Evolutionary conservation across 192 early-diverging fungal genomes (phyloP), one percentile per base, ranked within the genome.

Genomic region (Pilaira anomala): DNA sequence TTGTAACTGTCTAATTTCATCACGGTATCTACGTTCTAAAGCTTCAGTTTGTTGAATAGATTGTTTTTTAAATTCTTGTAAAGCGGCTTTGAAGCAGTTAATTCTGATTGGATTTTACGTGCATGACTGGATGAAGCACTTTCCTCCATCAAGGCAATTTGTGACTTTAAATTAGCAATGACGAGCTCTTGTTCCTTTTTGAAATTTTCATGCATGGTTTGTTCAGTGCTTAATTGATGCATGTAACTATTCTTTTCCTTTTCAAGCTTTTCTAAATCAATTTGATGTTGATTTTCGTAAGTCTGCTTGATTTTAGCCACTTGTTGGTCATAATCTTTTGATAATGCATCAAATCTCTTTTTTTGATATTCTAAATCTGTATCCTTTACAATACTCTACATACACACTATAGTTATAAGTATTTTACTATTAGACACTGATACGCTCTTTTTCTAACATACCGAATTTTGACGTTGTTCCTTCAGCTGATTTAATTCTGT

Each of bases 1-100:
- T 29, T 63, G 67, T 25, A 54, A 7, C n/a, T 69, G 67, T 22
- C 61, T 46, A 33, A 69, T 69, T 57, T 69, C 60, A 48, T 63
- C 52, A 40, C 67, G 48, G 61, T 62, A 69, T 13, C 67, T 30
- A 18, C 60, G 59, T 14, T 69, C 67, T 33, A 69, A 26, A 19
- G 41, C 21, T 7, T 69, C 67, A 7, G 28, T 53, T 3, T 50
- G 36, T 6, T 63, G 60, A 14, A 48, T 33, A 18, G 60, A 30
- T 28, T 53, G 44, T 30, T 28, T 12, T 16, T 56, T 56, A 9
- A 54, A 42, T 25, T 62, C 48, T 28, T 69, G 60, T 5, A 69
- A 57, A 30, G 36, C 18, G 1, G 30, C 36, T 2, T 63, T 40
- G 36, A 28, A 24, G 36, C 36, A 40, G 21, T 22, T 7, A 58